Base-by-base conservation (phyloP, 78 protist genomes). In the Dictyostelium brefeldianum region DNA sequence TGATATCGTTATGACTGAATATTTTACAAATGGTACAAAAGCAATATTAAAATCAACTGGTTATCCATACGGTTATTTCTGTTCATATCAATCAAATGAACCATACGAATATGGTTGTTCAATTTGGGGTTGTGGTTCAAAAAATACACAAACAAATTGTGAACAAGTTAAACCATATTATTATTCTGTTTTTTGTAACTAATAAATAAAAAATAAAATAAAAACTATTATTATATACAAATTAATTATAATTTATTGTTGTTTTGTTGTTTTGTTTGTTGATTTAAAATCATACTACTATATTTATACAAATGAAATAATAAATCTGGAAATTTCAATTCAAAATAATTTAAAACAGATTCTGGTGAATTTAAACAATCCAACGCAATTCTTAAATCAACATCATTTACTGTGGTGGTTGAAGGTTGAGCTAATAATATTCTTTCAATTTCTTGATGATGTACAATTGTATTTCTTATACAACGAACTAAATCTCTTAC, bases 401-500 rank as follows among this genome's bases (percentile, higher is more conserved):
- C 22, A 8, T 51, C 56, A 14, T 51, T 51, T 8, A 12, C 10
- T 4, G n/a, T 51, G 10, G 56, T 51, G 1, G 56, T 12, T 12
- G 10, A 12, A 14, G 56, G n/a, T 51, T 51, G 56, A 12, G 56
- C 0, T 27, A 6, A 5, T 14, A 67, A 29, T 31, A 36, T 27
- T 67, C 75, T 67, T 67, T 15, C 14, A 27, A 84, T 41, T 27
- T 84, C 83, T 51, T 84, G 70, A 47, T 84, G 69, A n/a, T 84
- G 92, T n/a, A 73, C 81, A 3, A 59, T 46, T 0, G 73, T 43
- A 29, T 84, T 84, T 75, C 92, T 48, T 18, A 84, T 41, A 27
- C 80, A 71, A 54, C 92, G 25, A 74, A 84, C 48, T 3, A 84
- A 51, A 27, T 84, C 92, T 59, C 43, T 84, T 3, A 75, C 74